These are phyloP conservation scores for Phycomyces blakesleeanus DNA, from an alignment of 192 early-diverging fungal genomes.

Conservation along the genomic window DNA sequence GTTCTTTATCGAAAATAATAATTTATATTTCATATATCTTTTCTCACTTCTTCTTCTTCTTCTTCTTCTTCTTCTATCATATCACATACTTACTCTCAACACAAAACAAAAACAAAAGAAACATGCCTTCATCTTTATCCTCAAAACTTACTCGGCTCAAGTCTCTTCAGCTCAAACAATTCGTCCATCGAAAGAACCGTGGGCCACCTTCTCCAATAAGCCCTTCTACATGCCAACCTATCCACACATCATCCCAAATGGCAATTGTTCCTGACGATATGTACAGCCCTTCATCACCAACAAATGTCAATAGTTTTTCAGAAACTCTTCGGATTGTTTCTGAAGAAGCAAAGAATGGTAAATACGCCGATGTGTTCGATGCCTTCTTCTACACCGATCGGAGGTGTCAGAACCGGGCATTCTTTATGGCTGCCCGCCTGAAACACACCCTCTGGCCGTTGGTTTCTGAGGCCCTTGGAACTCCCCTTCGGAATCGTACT, in stretches of 20 bases:
- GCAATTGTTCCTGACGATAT: background rate
- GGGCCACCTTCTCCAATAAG: background rate
- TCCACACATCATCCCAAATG: background rate
- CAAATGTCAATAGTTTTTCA: slow-evolving; percentile 10
- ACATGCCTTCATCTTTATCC: background rate
- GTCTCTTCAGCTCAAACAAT: background rate
- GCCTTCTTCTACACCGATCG: slow-evolving; percentile 35
- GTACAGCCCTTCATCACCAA: background rate
- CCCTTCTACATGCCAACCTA: background rate
- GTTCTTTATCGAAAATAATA: no score
- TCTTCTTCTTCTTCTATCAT: no score
- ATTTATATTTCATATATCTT: no score
- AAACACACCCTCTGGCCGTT: slow-evolving; percentile 11
- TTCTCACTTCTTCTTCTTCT: no score
- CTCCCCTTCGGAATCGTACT: no score
- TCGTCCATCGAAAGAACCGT: background rate
- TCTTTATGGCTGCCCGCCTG: slow-evolving; percentile 31
- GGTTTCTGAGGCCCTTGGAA: background rate
- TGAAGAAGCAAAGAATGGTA: slow-evolving; percentile 8
- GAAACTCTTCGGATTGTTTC: slow-evolving; percentile 25
- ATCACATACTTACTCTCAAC: background rate
- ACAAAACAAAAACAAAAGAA: no score
- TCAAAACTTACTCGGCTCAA: background rate
- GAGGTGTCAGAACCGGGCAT: slow-evolving; percentile 31
- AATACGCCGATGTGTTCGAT: slow-evolving; percentile 27